Evolutionary conservation across 75 land plant genomes (phyloP), one percentile per base, ranked within the genome.

Genomic region (Pinus albicaulis): DNA sequence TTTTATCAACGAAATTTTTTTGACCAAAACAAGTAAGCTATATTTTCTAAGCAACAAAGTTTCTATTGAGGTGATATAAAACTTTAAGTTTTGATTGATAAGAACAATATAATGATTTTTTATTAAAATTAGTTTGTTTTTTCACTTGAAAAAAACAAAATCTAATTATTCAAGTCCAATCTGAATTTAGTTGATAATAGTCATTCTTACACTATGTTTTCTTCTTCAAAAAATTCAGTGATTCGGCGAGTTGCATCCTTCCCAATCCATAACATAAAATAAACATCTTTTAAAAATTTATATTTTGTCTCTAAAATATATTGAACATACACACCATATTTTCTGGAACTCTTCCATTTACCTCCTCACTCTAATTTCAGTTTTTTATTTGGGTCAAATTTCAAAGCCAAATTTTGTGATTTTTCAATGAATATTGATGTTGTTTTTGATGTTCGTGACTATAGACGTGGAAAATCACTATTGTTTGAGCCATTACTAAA

Each of bases 401-500:
- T 89, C 85, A 94, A 94, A 78, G 99, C 99, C 2, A 89, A 89
- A 1, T 94, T 85, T 80, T 95, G 98, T 11, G 79, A 83, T 17
- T 96, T 87, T 74, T 80, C 92, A 24, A 95, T 96, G 41, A 95
- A 62, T 66, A 77, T 89, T 10, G 92, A 96, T 13, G 99, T 98
- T 7, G 86, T 96, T 15, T 96, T 96, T 85, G 99, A 93, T 10
- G 98, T 98, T 56, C 95, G 99, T 26, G 99, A 96, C 62, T 96
- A 98, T 65, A 76, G 99, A 71, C 87, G 98, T 11, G 98, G 98
- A 2, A 95, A 96, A 74, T 96, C 99, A 7, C 85, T 12, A 98
- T 96, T 26, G 98, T 96, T 8, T 94, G 99, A 98, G 99, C 99
- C 11, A 96, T 96, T 55, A 81, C 85, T 3, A 98, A 96, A 74